A percentile compares a stretch with the other conserved stretches of the same genome.
phyloP scores from a whole-genome alignment of 2,329 filamentous ascomycete genomes.

The Ophiosphaerella narmari region DNA sequence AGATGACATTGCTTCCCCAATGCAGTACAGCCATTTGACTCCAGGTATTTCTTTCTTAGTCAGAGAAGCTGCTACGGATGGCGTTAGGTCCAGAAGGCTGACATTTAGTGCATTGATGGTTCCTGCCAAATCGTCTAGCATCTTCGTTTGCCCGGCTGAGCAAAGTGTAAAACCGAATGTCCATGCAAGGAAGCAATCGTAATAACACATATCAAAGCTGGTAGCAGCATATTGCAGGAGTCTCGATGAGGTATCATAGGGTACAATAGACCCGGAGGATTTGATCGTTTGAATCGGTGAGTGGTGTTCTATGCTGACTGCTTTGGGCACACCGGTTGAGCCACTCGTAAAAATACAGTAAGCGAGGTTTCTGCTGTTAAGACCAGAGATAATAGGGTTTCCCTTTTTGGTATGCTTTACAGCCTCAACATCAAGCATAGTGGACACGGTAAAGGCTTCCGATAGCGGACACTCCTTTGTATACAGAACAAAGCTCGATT shows the following conservation, averaged over 20 bases:
- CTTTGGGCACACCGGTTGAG: conserved; percentile 51
- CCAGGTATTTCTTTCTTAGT: conserved; percentile 36
- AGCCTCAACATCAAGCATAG: conserved; percentile 21
- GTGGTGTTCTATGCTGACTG: conserved; percentile 49
- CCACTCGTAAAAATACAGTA: conserved; percentile 53
- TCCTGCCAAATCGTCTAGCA: conserved; percentile 46
- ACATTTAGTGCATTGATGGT: conserved; percentile 42
- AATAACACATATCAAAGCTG: conserved; percentile 55
- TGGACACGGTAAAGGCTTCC: background rate
- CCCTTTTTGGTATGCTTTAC: conserved; percentile 10
- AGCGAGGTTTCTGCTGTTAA: conserved; percentile 40
- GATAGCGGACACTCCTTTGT: background rate
- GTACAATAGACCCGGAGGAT: conserved; percentile 45
- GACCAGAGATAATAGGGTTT: conserved; percentile 31
- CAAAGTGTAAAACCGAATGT: conserved; percentile 51
- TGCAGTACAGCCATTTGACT: conserved; percentile 52
- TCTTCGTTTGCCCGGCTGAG: conserved; percentile 42
- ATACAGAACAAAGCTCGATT: conserved; percentile 35
- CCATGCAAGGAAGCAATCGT: conserved; percentile 54
- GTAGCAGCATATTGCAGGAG: conserved; percentile 51
- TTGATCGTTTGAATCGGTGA: conserved; percentile 49
- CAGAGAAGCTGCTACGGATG: conserved; percentile 48
- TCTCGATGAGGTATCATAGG: conserved; percentile 45
- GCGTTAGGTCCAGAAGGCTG: conserved; percentile 50
- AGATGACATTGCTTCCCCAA: conserved; percentile 50